A percentile compares a stretch with the other conserved stretches of the same genome.
phyloP scores from a whole-genome alignment of 139 green algal genomes.

The Chlamydomonas urium region DNA sequence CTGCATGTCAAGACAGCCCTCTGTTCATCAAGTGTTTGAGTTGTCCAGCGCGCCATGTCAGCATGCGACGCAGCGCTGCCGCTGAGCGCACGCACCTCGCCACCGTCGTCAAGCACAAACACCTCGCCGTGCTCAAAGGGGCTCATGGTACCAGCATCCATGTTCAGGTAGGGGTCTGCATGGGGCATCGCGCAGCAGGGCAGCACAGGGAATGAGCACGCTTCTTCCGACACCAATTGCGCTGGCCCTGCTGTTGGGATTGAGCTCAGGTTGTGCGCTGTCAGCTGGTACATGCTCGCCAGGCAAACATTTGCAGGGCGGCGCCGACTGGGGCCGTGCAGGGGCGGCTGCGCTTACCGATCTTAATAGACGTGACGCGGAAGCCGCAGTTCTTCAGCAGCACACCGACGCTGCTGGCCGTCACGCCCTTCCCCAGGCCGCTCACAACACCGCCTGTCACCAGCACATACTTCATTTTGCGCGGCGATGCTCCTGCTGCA shows the following conservation, averaged over 20 bases:
- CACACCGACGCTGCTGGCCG: constrained; percentile 91
- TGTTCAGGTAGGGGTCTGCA: constrained; percentile 98
- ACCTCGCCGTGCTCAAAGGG: constrained; percentile 99
- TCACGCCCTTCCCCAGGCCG: constrained; percentile 97
- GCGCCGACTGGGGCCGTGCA: neutral
- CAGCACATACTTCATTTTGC: constrained; percentile 99
- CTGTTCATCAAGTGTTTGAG: too few species aligned
- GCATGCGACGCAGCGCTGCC: too few species aligned
- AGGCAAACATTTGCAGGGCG: neutral
- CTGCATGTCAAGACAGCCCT: too few species aligned
- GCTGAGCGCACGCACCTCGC: constrained; percentile 71
- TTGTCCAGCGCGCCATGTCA: too few species aligned
- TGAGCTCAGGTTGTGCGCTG: too few species aligned
- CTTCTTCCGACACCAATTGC: neutral
- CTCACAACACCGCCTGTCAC: constrained; percentile 95
- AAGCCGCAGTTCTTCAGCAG: constrained; percentile 91
- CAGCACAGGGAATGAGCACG: too few species aligned
- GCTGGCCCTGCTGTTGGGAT: too few species aligned
- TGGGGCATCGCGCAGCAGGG: too few species aligned
- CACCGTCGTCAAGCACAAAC: constrained; percentile 97
- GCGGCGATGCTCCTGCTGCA: too few species aligned
- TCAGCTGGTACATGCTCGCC: too few species aligned
- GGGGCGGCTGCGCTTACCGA: constrained; percentile 82
- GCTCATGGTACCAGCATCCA: constrained; percentile 98
- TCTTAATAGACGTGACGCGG: constrained; percentile 95